phyloP scores from a whole-genome alignment of 495 filamentous ascomycete species.

The Talaromyces wortmannii region DNA sequence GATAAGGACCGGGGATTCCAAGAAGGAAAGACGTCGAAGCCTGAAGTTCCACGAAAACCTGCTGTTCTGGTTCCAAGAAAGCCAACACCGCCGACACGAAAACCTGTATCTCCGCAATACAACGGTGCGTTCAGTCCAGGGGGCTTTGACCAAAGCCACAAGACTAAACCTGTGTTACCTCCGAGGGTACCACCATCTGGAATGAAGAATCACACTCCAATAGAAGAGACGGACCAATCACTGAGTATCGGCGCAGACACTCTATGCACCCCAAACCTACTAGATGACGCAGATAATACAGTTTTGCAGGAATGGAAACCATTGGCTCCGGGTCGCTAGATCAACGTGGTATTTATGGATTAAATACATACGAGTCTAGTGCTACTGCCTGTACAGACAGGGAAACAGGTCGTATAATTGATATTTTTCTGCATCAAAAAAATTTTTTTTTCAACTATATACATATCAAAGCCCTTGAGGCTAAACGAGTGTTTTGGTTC shows the following conservation, averaged over 20 bases:
- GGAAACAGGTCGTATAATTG: too few species aligned
- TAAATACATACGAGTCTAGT: too few species aligned
- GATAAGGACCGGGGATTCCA: constrained; percentile 5
- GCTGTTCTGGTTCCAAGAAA: constrained; percentile 1
- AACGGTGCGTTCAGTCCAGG: background rate
- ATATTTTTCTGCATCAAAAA: too few species aligned
- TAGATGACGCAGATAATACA: background rate
- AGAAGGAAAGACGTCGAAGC: background rate
- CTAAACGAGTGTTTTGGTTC: too few species aligned
- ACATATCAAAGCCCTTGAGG: too few species aligned
- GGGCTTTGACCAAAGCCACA: too few species aligned
- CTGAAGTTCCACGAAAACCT: background rate
- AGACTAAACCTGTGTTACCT: background rate
- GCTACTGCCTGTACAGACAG: too few species aligned
- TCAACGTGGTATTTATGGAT: background rate
- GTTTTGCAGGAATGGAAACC: background rate
- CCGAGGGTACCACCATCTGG: background rate
- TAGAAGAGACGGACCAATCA: background rate
- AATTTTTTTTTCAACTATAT: too few species aligned
- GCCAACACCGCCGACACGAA: constrained; percentile 26
- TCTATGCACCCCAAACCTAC: background rate
- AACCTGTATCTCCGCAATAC: constrained; percentile 15
- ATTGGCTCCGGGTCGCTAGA: background rate
- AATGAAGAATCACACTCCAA: background rate
- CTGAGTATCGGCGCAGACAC: background rate